Evolutionary conservation across 345 rosid species (phyloP).

Genomic region (Citrus cavaleriei): DNA sequence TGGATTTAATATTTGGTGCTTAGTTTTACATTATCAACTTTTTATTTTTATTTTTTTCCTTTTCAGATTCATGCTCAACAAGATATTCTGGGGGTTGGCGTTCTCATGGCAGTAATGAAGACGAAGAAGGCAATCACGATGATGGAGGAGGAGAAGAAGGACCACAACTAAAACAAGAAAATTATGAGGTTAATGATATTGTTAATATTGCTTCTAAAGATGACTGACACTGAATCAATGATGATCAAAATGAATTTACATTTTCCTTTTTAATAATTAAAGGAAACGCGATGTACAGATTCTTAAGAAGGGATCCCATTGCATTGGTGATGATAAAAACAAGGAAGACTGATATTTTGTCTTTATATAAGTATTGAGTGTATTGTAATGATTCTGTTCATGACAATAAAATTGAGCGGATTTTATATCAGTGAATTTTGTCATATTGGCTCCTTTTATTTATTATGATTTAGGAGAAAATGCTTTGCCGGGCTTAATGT

Average conservation of each 20-base stretch:
- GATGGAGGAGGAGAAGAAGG: neutral
- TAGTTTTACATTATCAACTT: neutral
- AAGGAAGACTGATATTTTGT: neutral
- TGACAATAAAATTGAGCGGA: neutral
- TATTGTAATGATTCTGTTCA: neutral
- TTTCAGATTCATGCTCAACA: neutral
- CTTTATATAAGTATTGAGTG: neutral
- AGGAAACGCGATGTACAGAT: neutral
- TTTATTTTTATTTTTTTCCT: neutral
- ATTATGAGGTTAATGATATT: too few species aligned
- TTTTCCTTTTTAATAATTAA: neutral
- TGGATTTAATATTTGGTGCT: neutral
- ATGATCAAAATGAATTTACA: neutral
- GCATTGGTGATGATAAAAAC: neutral
- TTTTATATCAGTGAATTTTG: neutral
- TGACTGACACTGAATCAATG: too few species aligned
- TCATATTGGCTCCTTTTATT: neutral
- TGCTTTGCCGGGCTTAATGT: neutral
- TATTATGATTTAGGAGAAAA: too few species aligned
- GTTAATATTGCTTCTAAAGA: too few species aligned
- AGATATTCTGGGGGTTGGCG: neutral
- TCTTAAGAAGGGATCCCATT: neutral
- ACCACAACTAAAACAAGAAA: too few species aligned
- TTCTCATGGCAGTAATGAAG: neutral
- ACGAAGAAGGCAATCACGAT: rapidly evolving